A percentile compares a stretch with the other conserved stretches of the same genome.
Evolutionary conservation across 2,329 filamentous ascomycete genomes (phyloP).

Genomic region (Cladobotryum protrusum): DNA sequence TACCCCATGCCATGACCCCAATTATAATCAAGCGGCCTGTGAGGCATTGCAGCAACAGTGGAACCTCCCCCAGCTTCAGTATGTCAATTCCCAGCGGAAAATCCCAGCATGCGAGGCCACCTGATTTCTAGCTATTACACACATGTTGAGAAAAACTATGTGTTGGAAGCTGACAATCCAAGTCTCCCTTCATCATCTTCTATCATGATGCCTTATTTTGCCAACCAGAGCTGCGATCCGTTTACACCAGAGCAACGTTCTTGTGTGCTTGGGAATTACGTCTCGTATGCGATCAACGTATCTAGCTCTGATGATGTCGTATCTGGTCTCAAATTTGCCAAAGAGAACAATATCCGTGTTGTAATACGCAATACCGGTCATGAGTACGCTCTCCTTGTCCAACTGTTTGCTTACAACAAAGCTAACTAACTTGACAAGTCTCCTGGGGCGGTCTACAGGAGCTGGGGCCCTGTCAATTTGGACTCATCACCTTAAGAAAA

Average conservation of each 20-base stretch:
- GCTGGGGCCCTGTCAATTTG: conserved; percentile 35
- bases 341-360: conserved; percentile 38
- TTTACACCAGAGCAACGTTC: conserved; percentile 30
- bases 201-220: conserved; percentile 28
- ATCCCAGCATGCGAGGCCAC: not conserved
- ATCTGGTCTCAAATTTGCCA: conserved; percentile 27
- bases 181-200: conserved; percentile 13
- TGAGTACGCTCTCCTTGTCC: conserved; percentile 31
- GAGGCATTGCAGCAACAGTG: conserved; percentile 36
- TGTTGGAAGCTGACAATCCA: not conserved
- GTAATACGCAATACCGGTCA: conserved; percentile 49
- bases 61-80: conserved; percentile 40
- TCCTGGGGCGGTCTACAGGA: conserved; percentile 52
- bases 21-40: conserved; percentile 42
- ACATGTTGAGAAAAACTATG: not conserved
- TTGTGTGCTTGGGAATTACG: conserved; percentile 36
- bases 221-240: conserved; percentile 29
- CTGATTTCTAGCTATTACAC: not conserved
- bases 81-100: conserved; percentile 15
- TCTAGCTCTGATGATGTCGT: conserved; percentile 25
- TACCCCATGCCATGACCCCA: conserved; percentile 43
- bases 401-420: not conserved
- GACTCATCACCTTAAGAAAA: conserved; percentile 37
- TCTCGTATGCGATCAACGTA: conserved; percentile 30
- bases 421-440: not conserved